phyloP scores from a whole-genome alignment of 2,329 filamentous ascomycete species.

The Ceratocystis huliohia region DNA sequence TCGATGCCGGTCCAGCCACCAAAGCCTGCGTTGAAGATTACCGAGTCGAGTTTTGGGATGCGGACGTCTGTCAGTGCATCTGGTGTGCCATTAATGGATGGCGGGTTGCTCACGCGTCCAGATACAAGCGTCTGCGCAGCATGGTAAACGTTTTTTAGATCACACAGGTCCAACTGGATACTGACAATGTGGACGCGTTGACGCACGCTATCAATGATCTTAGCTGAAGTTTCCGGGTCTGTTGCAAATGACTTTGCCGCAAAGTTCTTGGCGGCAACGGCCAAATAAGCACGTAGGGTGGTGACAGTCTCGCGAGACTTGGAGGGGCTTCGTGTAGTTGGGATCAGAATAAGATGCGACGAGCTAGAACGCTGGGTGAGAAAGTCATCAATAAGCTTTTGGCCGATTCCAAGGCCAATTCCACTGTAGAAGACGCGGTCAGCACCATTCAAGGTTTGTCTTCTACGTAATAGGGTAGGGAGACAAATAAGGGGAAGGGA shows the following conservation, averaged over 20 bases:
- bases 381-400: constrained; percentile 83
- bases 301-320: constrained; percentile 64
- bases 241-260: constrained; percentile 38
- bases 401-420: constrained; percentile 70
- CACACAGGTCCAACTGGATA: constrained; percentile 48
- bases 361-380: constrained; percentile 52
- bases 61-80: constrained; percentile 34
- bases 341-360: constrained; percentile 63
- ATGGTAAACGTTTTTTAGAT: constrained; percentile 39
- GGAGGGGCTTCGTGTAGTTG: constrained; percentile 62
- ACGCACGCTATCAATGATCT: constrained; percentile 31
- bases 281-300: constrained; percentile 50
- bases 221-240: constrained; percentile 45
- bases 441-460: neutral
- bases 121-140: constrained; percentile 37
- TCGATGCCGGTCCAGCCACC: constrained; percentile 74
- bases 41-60: constrained; percentile 60
- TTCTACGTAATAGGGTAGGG: constrained; percentile 4
- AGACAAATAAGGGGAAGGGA: neutral
- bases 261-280: constrained; percentile 34
- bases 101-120: constrained; percentile 36
- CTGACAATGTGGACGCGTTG: constrained; percentile 46
- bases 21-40: constrained; percentile 79
- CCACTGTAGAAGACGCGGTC: constrained; percentile 44
- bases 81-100: constrained; percentile 26